Percentiles rank a stretch among this genome's conserved stretches.
phyloP scores from a whole-genome alignment of 2,329 filamentous ascomycete genomes.

The Aureobasidium sp. region DNA sequence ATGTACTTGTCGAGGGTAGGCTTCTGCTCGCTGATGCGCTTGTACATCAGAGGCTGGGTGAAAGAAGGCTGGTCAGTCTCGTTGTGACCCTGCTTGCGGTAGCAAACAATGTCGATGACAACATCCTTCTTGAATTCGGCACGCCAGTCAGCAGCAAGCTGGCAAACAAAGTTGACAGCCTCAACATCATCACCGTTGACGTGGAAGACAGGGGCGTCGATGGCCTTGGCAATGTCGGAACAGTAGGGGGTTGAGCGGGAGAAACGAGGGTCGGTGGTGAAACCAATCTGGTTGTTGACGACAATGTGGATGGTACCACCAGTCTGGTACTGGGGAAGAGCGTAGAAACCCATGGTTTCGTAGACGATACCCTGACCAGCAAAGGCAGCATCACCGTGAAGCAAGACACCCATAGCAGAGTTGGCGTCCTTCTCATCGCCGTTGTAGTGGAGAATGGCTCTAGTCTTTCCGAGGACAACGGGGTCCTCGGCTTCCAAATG shows the following conservation, averaged over 20 bases:
- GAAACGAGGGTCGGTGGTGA: constrained; percentile 96
- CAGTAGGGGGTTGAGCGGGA: constrained; percentile 97
- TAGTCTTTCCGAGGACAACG: constrained; percentile 93
- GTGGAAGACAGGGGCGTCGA: constrained; percentile 97
- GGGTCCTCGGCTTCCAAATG: constrained; percentile 98
- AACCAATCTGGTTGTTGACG: constrained; percentile 99
- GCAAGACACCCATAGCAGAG: constrained; percentile 87
- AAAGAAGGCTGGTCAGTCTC: constrained; percentile 99
- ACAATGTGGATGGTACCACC: constrained; percentile 95
- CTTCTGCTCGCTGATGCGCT: constrained; percentile 80
- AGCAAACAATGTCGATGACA: constrained; percentile 96
- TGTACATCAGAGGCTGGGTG: constrained; percentile 99
- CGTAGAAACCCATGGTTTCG: constrained; percentile 96
- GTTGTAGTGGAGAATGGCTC: constrained; percentile 98
- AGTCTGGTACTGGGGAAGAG: constrained; percentile 90
- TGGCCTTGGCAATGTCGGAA: constrained; percentile 97
- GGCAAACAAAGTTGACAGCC: constrained; percentile 96
- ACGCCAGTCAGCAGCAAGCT: constrained; percentile 94
- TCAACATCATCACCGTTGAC: constrained; percentile 98
- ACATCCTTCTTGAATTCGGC: constrained; percentile 98
- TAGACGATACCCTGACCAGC: constrained; percentile 96
- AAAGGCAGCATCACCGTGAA: constrained; percentile 96
- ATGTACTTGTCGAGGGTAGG: constrained; percentile 86
- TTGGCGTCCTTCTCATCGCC: constrained; percentile 84
- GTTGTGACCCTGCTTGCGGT: constrained; percentile 98